These are phyloP conservation scores for Cichorium intybus DNA, from an alignment of 140 eudicot genomes.

Conservation along the genomic window DNA sequence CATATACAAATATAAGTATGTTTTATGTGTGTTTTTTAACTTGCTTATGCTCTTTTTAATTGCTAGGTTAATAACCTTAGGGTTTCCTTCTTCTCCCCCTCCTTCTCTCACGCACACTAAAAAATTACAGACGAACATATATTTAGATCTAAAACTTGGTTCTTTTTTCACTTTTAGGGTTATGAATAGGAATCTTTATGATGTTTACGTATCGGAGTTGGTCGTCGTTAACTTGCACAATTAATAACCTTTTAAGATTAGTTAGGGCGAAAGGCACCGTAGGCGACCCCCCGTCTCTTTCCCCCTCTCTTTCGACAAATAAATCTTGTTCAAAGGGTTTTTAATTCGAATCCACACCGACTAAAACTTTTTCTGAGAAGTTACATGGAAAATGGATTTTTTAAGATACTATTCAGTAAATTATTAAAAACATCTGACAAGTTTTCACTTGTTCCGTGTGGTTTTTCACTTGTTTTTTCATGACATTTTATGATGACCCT, in stretches of 20 bases:
- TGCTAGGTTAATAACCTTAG: constrained; percentile 11
- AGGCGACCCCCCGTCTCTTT: background rate
- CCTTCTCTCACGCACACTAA: background rate
- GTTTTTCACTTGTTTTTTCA: constrained; percentile 10
- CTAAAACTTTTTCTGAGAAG: constrained; percentile 9
- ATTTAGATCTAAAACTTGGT: constrained; percentile 23
- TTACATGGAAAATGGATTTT: background rate
- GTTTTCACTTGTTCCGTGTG: background rate
- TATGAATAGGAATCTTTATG: constrained; percentile 9
- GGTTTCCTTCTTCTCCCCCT: constrained; percentile 18
- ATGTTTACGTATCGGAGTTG: background rate
- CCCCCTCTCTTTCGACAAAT: background rate
- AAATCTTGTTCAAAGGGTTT: constrained; percentile 4
- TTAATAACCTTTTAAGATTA: background rate
- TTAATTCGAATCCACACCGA: constrained; percentile 1
- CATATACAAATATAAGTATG: background rate
- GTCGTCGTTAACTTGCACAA: background rate
- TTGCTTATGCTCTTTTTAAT: background rate
- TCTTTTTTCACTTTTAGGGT: constrained; percentile 13
- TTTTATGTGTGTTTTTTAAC: background rate
- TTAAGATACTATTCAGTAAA: background rate
- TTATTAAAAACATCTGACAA: constrained; percentile 10
- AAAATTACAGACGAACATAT: background rate
- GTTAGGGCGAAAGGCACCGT: background rate
- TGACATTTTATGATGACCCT: constrained; percentile 11